Base-by-base conservation (phyloP, 2,329 filamentous ascomycete genomes). In the Phoma herbarum region DNA sequence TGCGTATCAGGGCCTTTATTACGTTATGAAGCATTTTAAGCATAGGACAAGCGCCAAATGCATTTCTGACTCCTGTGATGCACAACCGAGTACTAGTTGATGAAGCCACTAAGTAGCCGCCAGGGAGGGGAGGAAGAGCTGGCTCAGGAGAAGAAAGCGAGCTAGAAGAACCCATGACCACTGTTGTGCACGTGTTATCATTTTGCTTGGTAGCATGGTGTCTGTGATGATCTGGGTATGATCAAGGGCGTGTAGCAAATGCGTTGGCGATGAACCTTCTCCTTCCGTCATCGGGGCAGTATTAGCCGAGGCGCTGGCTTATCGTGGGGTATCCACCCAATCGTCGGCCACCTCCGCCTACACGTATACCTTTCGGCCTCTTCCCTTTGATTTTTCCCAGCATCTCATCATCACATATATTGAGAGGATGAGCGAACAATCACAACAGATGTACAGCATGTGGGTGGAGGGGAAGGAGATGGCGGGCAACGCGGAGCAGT, bases 401-500 rank as follows among this genome's bases (percentile, higher is more conserved):
- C 25, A 29, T 37, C 41, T 23, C 20, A 6, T 20, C n/a, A n/a
- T 12, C 20, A 20, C 22, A 3, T 12, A 3, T 25, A 11, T n/a
- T 46, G 29, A 3, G 10, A 62, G 47, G 1, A 69, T 68, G 63
- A 52, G 51, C 35, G 41, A 41, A 20, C 56, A 56, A n/a, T 28
- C 37, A 9, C 29, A 23, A 23, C 18, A 66, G 28, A 58, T 54
- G 23, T 74, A 68, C 55, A 63, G 61, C 41, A 72, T 79, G 69
- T 83, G 81, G 81, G 70, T 81, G 52, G 77, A 65, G 14, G 81
- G 81, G 9, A 66, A 75, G 52, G 78, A 81, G 60, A 63, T 69
- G 10, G 64, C 62, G 18, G 83, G 83, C 2, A 69, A 69, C 47
- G 81, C 78, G 54, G 80, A 83, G 61, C 72, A 77, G 83, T 85